Percentiles rank a stretch among this genome's conserved stretches.
Conservation (phyloP, 176 grass and related monocot species). For the Themeda triandra region DNA sequence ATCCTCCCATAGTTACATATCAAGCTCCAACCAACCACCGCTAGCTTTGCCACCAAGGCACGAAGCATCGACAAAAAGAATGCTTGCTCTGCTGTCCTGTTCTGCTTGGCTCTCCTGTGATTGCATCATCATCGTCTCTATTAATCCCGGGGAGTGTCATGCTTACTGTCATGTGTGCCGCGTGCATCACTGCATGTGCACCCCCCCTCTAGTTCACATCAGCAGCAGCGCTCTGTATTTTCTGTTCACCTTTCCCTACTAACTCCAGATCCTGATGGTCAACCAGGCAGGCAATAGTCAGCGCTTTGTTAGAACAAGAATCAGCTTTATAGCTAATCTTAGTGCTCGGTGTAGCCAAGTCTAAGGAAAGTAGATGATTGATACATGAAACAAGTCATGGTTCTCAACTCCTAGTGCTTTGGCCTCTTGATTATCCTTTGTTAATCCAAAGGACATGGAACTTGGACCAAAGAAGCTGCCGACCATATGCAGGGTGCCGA, state of each 20-base stretch:
- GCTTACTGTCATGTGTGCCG: not conserved
- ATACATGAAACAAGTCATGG: not conserved
- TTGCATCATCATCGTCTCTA: not conserved
- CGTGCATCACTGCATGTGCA: not conserved
- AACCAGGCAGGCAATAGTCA: not conserved
- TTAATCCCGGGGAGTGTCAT: not conserved
- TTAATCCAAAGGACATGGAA: not conserved
- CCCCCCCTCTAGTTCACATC: not conserved
- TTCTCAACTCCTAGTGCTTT: not conserved
- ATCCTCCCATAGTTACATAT: not conserved
- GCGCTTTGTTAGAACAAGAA: not conserved
- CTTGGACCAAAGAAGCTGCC: not conserved
- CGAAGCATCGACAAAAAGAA: constrained; percentile 17
- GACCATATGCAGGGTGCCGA: not conserved
- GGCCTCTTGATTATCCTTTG: not conserved
- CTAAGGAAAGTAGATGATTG: not conserved
- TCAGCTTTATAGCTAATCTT: not conserved
- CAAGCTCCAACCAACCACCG: constrained; percentile 13
- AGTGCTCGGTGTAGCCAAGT: not conserved
- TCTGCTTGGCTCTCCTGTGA: not conserved
- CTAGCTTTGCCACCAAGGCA: not conserved
- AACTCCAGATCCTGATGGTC: not conserved
- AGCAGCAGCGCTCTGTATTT: not conserved
- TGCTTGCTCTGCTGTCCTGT: not conserved
- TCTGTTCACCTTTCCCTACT: not conserved